phyloP scores from a whole-genome alignment of 2,329 filamentous ascomycete species.

The Microcyclospora tardicrescens region DNA sequence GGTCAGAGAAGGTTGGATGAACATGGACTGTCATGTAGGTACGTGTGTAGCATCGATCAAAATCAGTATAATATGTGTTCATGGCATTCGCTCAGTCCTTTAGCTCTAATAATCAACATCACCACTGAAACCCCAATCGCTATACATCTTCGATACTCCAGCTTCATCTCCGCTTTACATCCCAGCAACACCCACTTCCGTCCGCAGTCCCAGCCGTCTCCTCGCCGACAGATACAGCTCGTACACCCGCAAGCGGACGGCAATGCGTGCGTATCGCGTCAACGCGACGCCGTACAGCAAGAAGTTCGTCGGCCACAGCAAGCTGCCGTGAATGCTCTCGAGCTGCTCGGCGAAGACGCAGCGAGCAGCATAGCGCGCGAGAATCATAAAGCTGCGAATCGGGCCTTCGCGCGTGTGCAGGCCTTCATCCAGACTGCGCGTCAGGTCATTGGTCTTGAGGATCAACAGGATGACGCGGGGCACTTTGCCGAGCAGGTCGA shows the following conservation, averaged over 20 bases:
- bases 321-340: conserved; percentile 37
- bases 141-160: too few species aligned
- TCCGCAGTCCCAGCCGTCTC: conserved; percentile 34
- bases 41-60: too few species aligned
- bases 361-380: conserved; percentile 49
- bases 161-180: too few species aligned
- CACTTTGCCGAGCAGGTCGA: conserved; percentile 76
- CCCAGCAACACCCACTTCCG: neutral
- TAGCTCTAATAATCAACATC: too few species aligned
- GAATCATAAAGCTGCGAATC: conserved; percentile 49
- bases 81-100: too few species aligned
- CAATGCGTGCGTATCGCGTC: conserved; percentile 41
- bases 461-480: conserved; percentile 88
- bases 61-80: too few species aligned
- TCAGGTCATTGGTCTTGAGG: conserved; percentile 94
- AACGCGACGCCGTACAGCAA: conserved; percentile 40
- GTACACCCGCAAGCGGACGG: conserved; percentile 45
- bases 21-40: too few species aligned
- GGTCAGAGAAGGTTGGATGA: too few species aligned
- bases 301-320: conserved; percentile 41
- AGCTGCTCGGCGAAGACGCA: conserved; percentile 50
- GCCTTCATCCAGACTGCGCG: conserved; percentile 83
- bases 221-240: conserved; percentile 43
- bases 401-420: conserved; percentile 58
- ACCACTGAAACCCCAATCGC: too few species aligned